Conservation (phyloP, 2,329 filamentous ascomycete genomes). For the Calonectria pteridis region DNA sequence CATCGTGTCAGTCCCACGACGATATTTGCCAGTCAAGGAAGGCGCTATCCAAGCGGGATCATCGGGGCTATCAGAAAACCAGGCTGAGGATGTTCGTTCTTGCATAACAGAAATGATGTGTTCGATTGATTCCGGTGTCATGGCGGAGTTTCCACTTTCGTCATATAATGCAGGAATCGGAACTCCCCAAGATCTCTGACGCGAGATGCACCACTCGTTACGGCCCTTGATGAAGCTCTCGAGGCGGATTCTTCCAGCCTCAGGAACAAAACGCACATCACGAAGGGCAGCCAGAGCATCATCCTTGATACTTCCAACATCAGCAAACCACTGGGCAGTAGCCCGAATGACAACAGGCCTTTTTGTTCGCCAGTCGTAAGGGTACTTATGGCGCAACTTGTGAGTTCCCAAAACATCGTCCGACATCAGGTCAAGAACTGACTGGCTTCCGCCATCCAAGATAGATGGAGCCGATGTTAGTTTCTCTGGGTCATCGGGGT, state of each 20-base stretch:
- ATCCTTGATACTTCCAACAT: conserved; percentile 85
- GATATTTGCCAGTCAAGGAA: conserved; percentile 71
- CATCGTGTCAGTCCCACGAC: conserved; percentile 93
- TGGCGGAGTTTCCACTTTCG: conserved; percentile 77
- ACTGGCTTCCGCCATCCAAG: conserved; percentile 75
- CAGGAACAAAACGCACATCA: conserved; percentile 82
- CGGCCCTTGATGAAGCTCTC: conserved; percentile 88
- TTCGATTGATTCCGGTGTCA: conserved; percentile 82
- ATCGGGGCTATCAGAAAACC: conserved; percentile 87
- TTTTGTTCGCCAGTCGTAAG: conserved; percentile 98
- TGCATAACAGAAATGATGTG: conserved; percentile 87
- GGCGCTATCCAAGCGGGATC: conserved; percentile 83
- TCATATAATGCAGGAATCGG: conserved; percentile 93
- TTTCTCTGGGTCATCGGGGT: conserved; percentile 74
- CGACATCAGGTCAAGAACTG: conserved; percentile 77
- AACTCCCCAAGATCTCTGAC: conserved; percentile 95
- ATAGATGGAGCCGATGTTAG: conserved; percentile 79
- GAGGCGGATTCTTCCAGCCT: conserved; percentile 78
- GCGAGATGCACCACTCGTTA: conserved; percentile 97
- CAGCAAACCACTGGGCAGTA: conserved; percentile 98
- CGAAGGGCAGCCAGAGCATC: conserved; percentile 78
- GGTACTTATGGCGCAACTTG: conserved; percentile 89
- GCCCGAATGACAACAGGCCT: conserved; percentile 90
- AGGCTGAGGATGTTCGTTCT: conserved; percentile 86
- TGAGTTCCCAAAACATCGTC: conserved; percentile 77